Conservation (phyloP, 257 asterid species). For the Catharanthus roseus region DNA sequence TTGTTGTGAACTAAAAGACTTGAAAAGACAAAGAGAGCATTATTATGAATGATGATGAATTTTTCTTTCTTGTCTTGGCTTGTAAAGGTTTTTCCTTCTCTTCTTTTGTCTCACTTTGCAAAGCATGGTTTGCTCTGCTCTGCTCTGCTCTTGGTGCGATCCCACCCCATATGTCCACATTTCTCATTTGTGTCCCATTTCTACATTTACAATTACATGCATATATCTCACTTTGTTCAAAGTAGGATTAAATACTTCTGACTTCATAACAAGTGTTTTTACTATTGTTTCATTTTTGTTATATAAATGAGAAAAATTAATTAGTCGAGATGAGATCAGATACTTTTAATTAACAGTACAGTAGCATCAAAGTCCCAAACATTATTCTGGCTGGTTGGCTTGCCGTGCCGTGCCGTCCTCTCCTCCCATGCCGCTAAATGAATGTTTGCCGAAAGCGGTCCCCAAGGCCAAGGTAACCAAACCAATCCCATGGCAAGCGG, state of each 20-base stretch:
- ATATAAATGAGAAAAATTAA: no score
- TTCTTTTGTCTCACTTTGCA: not conserved
- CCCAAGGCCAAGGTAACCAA: no score
- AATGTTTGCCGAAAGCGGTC: not conserved
- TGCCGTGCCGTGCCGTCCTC: not conserved
- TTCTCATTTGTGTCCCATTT: not conserved
- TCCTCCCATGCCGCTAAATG: not conserved
- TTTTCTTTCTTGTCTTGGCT: not conserved
- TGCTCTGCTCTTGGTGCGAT: no score
- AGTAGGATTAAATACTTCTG: no score
- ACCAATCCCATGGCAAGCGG: no score
- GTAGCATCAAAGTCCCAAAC: no score
- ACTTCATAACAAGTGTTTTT: no score
- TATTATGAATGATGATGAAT: not conserved
- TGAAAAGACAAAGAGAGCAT: not conserved
- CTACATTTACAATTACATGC: not conserved
- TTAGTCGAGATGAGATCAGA: no score
- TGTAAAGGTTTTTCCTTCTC: not conserved
- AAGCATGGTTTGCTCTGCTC: not conserved
- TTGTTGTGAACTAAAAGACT: not conserved
- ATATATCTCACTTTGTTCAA: no score
- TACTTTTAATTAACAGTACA: no score
- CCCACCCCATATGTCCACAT: not conserved
- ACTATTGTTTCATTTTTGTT: no score
- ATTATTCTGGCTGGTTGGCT: no score